Conservation (phyloP, 2,329 filamentous ascomycete genomes). For the Calonectria ilicicola region DNA sequence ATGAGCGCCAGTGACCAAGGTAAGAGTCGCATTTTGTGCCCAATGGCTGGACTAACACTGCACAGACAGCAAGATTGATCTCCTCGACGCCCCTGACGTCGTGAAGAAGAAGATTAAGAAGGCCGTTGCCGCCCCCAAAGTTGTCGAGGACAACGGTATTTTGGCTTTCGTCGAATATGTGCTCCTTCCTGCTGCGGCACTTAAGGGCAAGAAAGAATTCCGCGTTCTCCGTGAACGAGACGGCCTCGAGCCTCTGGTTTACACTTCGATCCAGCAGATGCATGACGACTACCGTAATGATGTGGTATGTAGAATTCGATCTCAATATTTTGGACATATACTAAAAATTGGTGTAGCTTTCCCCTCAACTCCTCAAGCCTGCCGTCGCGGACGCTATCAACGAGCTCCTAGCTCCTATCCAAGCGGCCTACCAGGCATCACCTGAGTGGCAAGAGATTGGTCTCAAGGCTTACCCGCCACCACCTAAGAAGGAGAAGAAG, state of each 20-base stretch:
- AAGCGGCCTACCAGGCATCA: conserved; percentile 75
- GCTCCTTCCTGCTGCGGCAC: conserved; percentile 79
- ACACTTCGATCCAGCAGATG: conserved; percentile 80
- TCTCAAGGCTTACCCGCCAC: conserved; percentile 83
- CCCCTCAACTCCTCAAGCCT: conserved; percentile 89
- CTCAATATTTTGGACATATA: neutral
- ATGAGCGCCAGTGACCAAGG: conserved; percentile 84
- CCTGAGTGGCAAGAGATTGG: conserved; percentile 80
- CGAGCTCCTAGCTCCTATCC: conserved; percentile 82
- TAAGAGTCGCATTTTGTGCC: conserved; percentile 28
- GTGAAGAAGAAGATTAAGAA: conserved; percentile 89
- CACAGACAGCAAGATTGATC: conserved; percentile 87
- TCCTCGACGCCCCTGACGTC: conserved; percentile 82
- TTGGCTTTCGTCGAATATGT: conserved; percentile 90
- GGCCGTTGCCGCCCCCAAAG: conserved; percentile 80
- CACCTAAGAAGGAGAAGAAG: conserved; percentile 79
- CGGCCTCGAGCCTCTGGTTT: conserved; percentile 78
- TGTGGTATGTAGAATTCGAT: conserved; percentile 64
- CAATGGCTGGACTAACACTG: neutral
- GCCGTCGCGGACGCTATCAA: conserved; percentile 81
- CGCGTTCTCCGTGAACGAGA: conserved; percentile 75
- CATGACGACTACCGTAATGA: conserved; percentile 85
- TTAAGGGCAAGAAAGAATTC: conserved; percentile 74
- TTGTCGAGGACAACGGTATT: conserved; percentile 87
- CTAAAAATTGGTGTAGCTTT: conserved; percentile 61